Percentiles rank a stretch among this genome's conserved stretches.
These are phyloP conservation scores for Scheffersomyces segobiensis DNA, from an alignment of 1,139 yeast species.

Conservation along the genomic window DNA sequence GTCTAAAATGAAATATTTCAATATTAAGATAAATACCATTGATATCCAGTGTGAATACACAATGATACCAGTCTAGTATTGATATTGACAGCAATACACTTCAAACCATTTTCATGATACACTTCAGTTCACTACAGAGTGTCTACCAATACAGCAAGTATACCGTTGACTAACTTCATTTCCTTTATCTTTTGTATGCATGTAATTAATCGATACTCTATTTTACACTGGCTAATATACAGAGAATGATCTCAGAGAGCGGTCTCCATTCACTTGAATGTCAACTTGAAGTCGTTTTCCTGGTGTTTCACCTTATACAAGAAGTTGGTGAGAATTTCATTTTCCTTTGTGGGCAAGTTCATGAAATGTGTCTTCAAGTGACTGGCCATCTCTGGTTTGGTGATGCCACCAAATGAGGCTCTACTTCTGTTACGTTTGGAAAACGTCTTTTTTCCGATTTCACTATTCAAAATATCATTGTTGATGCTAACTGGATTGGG, in stretches of 20 bases:
- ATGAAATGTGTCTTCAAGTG: slow-evolving; percentile 64
- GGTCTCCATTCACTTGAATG: slow-evolving; percentile 20
- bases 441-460: slow-evolving; percentile 64
- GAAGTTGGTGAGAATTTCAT: slow-evolving; percentile 77
- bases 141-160: no score
- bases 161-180: not conserved
- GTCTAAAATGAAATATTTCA: no score
- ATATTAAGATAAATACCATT: no score
- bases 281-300: slow-evolving; percentile 47
- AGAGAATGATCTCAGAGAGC: not conserved
- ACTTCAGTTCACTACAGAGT: no score
- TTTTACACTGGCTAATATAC: not conserved
- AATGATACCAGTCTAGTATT: no score
- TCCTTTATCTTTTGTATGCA: not conserved
- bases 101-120: no score
- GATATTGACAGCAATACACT: no score
- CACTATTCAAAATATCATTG: slow-evolving; percentile 61
- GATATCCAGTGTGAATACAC: no score
- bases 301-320: slow-evolving; percentile 73
- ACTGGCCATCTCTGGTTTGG: slow-evolving; percentile 57
- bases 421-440: slow-evolving; percentile 33
- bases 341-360: slow-evolving; percentile 65
- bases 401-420: slow-evolving; percentile 20
- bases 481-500: slow-evolving; percentile 57
- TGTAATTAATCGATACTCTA: not conserved